A percentile compares a stretch with the other conserved stretches of the same genome.
phyloP scores from a whole-genome alignment of 2,329 filamentous ascomycete species.

The Ophiostoma tasmaniense region DNA sequence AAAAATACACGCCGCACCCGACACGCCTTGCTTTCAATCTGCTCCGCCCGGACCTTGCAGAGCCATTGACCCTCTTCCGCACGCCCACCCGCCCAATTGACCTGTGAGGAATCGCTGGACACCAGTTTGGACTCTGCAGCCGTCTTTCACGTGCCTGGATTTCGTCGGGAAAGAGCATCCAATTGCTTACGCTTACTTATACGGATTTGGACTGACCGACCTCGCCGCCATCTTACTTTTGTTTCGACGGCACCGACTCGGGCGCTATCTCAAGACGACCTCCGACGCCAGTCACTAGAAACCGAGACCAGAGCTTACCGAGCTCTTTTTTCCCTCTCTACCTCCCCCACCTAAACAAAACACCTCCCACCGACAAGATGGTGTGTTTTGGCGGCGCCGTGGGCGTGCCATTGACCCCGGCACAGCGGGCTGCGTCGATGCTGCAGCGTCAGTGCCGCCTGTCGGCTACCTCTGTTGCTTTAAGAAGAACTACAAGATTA shows the following conservation, averaged over 20 bases:
- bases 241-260: background rate
- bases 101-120: background rate
- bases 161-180: background rate
- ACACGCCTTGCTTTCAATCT: background rate
- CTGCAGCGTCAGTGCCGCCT: conserved; percentile 1
- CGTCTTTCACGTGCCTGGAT: background rate
- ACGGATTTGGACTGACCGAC: background rate
- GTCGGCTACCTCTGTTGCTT: background rate
- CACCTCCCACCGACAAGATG: background rate
- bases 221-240: background rate
- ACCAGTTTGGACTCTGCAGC: background rate
- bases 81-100: background rate
- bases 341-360: background rate
- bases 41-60: background rate
- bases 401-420: conserved; percentile 10
- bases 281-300: background rate
- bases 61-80: background rate
- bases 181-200: conserved; percentile 1
- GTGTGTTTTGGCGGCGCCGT: conserved; percentile 7
- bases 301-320: background rate
- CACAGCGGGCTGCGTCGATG: conserved; percentile 7
- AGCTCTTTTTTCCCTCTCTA: background rate
- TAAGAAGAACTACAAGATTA: background rate
- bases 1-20: background rate
- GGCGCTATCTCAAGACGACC: background rate